Evolutionary conservation across 139 green algal genomes (phyloP).

Genomic region (Tetraselmis chui): DNA sequence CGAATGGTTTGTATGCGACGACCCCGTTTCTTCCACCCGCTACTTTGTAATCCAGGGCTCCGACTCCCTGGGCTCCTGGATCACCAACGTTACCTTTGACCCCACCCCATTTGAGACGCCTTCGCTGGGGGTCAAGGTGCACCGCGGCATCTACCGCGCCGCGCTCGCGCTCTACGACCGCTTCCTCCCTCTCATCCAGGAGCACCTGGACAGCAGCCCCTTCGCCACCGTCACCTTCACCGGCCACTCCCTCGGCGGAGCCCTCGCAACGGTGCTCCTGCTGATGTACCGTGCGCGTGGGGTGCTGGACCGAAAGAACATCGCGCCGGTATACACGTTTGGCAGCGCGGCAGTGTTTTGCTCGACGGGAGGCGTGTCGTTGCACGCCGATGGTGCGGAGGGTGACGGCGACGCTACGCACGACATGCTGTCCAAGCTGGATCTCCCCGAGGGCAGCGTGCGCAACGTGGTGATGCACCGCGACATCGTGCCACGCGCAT

Average conservation of each 20-base stretch:
- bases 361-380: conserved; percentile 28
- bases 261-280: conserved; percentile 72
- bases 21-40: conserved; percentile 42
- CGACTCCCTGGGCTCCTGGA: conserved; percentile 43
- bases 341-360: conserved; percentile 83
- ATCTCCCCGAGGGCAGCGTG: conserved; percentile 8
- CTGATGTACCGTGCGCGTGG: conserved; percentile 80
- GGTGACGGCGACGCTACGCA: neutral
- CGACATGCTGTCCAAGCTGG: neutral
- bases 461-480: conserved; percentile 38
- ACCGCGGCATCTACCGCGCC: conserved; percentile 88
- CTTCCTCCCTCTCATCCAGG: conserved; percentile 80
- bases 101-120: conserved; percentile 89
- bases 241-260: conserved; percentile 91
- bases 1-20: conserved; percentile 83
- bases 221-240: conserved; percentile 71
- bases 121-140: conserved; percentile 69
- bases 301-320: conserved; percentile 43
- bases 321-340: conserved; percentile 83
- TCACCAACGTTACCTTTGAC: conserved; percentile 91
- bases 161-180: conserved; percentile 77
- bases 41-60: conserved; percentile 83
- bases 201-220: conserved; percentile 66
- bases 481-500: conserved; percentile 49
- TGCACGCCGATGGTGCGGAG: neutral